These are phyloP conservation scores for Kwoniella shandongensis DNA, from an alignment of 768 basidiomycete species.

Conservation along the genomic window DNA sequence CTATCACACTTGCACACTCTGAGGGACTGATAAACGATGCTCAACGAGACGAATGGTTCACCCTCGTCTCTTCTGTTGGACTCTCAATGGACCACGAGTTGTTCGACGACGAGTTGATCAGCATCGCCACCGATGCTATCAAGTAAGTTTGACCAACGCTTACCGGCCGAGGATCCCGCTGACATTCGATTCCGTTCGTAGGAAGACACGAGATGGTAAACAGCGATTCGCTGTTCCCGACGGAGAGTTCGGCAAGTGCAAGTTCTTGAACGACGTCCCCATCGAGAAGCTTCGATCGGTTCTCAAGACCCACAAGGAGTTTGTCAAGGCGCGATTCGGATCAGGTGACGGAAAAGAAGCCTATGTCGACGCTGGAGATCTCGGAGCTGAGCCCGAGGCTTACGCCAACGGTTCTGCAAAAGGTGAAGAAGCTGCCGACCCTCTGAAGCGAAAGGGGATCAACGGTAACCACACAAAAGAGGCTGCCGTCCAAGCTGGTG, in stretches of 20 bases:
- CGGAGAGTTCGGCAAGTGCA: conserved; percentile 51
- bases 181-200: neutral
- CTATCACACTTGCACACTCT: conserved; percentile 53
- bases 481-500: conserved; percentile 44
- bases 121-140: conserved; percentile 52
- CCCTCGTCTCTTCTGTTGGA: conserved; percentile 49
- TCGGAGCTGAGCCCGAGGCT: conserved; percentile 50
- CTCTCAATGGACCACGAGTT: conserved; percentile 53
- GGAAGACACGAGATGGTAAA: conserved; percentile 51
- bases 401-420: conserved; percentile 27
- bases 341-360: conserved; percentile 52
- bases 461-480: conserved; percentile 30
- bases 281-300: conserved; percentile 48
- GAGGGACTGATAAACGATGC: conserved; percentile 51
- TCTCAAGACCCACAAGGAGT: conserved; percentile 52
- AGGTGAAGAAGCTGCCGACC: conserved; percentile 31
- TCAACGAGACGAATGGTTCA: conserved; percentile 53
- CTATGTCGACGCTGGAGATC: conserved; percentile 54
- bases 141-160: conserved; percentile 28
- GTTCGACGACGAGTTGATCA: conserved; percentile 50
- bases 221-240: conserved; percentile 53
- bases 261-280: conserved; percentile 54
- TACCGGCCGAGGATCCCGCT: neutral
- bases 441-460: conserved; percentile 40
- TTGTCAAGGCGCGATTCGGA: conserved; percentile 44